A percentile compares a stretch with the other conserved stretches of the same genome.
phyloP scores from a whole-genome alignment of 1,139 yeast species.

The Debaryomyces psychrophilus region DNA sequence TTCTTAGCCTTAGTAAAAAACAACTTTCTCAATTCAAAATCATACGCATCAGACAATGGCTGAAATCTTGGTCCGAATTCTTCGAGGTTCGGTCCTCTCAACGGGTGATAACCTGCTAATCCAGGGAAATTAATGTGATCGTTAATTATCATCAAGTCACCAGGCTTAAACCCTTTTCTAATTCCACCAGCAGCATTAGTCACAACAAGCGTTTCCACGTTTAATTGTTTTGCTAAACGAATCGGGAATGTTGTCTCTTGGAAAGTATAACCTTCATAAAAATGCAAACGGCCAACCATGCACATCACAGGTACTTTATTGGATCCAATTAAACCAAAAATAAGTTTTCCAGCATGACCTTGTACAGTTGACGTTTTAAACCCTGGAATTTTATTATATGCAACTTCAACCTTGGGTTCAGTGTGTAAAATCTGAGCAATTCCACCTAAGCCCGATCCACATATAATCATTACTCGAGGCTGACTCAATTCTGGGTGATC shows the following conservation, averaged over 20 bases:
- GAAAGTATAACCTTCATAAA: conserved; percentile 86
- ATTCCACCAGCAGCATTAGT: conserved; percentile 97
- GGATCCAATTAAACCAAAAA: conserved; percentile 74
- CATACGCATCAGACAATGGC: conserved; percentile 90
- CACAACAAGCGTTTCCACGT: conserved; percentile 64
- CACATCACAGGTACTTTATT: conserved; percentile 81
- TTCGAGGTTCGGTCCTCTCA: conserved; percentile 84
- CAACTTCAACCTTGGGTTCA: conserved; percentile 50
- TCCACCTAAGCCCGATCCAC: conserved; percentile 95
- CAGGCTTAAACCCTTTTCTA: conserved; percentile 66
- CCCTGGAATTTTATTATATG: conserved; percentile 76
- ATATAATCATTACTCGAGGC: conserved; percentile 76
- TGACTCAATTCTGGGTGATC: conserved; percentile 24
- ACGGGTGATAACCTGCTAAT: conserved; percentile 82
- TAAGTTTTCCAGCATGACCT: conserved; percentile 85
- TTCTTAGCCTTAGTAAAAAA: conserved; percentile 57
- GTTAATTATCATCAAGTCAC: conserved; percentile 86
- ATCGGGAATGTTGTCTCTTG: conserved; percentile 85
- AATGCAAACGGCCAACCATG: conserved; percentile 92
- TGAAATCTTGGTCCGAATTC: conserved; percentile 83
- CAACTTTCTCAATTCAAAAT: conserved; percentile 63
- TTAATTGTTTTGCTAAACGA: conserved; percentile 69
- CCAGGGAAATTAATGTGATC: conserved; percentile 95
- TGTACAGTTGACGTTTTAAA: conserved; percentile 81
- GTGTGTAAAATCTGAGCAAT: conserved; percentile 59